A percentile compares a stretch with the other conserved stretches of the same genome.
phyloP scores from a whole-genome alignment of 2,329 filamentous ascomycete species.

The Fusarium falciforme region DNA sequence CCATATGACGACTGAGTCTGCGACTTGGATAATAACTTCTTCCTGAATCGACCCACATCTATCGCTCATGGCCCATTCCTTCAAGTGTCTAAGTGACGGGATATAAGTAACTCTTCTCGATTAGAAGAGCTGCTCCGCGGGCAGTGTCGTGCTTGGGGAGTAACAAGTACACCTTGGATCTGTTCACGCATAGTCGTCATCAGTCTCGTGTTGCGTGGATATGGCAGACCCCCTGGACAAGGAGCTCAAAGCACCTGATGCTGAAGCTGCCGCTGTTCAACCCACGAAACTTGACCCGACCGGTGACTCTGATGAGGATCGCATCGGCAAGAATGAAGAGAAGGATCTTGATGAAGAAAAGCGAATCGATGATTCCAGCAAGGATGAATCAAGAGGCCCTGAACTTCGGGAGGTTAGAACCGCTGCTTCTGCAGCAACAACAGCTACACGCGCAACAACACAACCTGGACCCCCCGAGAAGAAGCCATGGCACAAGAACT shows the following conservation, averaged over 20 bases:
- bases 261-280: slow-evolving; percentile 44
- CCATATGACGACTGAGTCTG: neutral
- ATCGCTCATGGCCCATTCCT: neutral
- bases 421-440: slow-evolving; percentile 65
- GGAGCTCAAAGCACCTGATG: slow-evolving; percentile 45
- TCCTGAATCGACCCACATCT: neutral
- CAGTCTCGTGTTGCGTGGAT: slow-evolving; percentile 6
- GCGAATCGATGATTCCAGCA: neutral
- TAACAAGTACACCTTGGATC: neutral
- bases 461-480: slow-evolving; percentile 49
- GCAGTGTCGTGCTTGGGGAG: neutral
- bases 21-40: neutral
- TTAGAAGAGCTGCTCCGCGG: neutral
- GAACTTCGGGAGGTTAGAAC: slow-evolving; percentile 56
- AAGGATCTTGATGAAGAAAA: slow-evolving; percentile 26
- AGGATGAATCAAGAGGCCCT: slow-evolving; percentile 23
- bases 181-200: neutral
- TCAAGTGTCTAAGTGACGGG: neutral
- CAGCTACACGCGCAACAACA: slow-evolving; percentile 56
- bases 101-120: neutral
- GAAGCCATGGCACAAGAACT: slow-evolving; percentile 72
- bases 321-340: slow-evolving; percentile 26
- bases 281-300: slow-evolving; percentile 35
- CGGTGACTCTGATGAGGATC: slow-evolving; percentile 33
- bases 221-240: slow-evolving; percentile 47